Percentiles rank a stretch among this genome's conserved stretches.
Evolutionary conservation across 2,329 filamentous ascomycete species (phyloP).

Genomic region (Coniochaeta sp.): DNA sequence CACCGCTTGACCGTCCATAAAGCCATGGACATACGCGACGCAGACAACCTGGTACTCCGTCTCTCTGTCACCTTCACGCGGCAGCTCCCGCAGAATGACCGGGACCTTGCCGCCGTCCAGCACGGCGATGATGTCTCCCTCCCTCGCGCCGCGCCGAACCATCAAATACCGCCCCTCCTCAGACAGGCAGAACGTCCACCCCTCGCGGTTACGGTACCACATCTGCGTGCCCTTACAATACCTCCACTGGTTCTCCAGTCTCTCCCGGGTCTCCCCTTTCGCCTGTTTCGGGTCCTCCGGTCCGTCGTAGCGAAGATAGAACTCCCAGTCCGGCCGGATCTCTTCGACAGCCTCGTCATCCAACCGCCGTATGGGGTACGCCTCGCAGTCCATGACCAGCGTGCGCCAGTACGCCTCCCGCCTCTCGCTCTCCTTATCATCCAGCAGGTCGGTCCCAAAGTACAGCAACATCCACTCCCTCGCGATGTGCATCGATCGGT

Average conservation of each 20-base stretch:
- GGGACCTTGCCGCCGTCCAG: constrained; percentile 9
- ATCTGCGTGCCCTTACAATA: not conserved
- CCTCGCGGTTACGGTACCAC: constrained; percentile 5
- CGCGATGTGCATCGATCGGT: not conserved
- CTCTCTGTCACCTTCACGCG: not conserved
- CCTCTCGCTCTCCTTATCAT: not conserved
- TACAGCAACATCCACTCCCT: not conserved
- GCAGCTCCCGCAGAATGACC: constrained; percentile 4
- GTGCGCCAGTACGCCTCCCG: constrained; percentile 9
- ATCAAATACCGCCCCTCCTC: constrained; percentile 7
- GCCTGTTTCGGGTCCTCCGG: not conserved
- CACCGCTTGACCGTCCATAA: constrained; percentile 15
- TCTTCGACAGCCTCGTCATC: not conserved
- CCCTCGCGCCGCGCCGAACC: not conserved
- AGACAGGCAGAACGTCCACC: constrained; percentile 6
- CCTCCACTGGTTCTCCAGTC: not conserved
- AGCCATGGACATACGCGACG: constrained; percentile 15
- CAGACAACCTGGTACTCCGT: constrained; percentile 5
- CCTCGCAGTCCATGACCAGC: constrained; percentile 8
- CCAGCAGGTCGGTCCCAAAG: constrained; percentile 2
- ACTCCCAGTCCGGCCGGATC: not conserved
- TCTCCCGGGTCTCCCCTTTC: not conserved
- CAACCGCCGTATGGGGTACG: constrained; percentile 7
- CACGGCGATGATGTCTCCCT: constrained; percentile 6
- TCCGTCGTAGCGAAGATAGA: not conserved